Evolutionary conservation across 1,139 yeast species (phyloP), one percentile per base, ranked within the genome.

Genomic region (Pneumocystis oryctolagi): DNA sequence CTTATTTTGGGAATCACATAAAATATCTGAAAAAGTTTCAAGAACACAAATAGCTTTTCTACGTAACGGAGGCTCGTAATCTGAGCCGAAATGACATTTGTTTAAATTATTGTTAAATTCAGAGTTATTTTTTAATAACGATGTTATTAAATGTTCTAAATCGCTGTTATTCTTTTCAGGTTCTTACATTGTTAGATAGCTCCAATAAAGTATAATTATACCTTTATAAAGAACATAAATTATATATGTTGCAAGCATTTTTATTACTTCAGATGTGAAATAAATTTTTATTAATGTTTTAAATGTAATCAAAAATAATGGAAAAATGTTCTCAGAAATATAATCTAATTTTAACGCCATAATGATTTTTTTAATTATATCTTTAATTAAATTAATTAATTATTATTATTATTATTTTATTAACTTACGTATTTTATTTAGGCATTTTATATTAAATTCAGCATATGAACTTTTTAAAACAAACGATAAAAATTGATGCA

Each of bases 401-500:
- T n/a, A n/a, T 5, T 12, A 47, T 1, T 25, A 34, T 25, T 42
- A 25, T 25, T 47, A 25, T 25, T 25, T 47, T 47, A 28, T 5
- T 47, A 25, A 47, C 55, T 47, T 25, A 47, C 55, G 80, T 80
- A 84, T 76, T 62, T 79, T 80, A 34, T 75, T 75, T 34, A 87
- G 71, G 65, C 83, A 82, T 58, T 73, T 69, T 1, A 75, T 70
- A 69, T 87, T 87, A 70, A 77, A 80, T 0, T 75, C 70, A 28
- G 73, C 74, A 69, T 77, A 80, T 65, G 76, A 79, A 59, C 87
- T 82, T 28, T 78, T 76, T 30, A 55, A 32, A 12, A 66, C 65
- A 65, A 87, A 77, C 0, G 79, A 79, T 1, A 79, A 78, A 61
- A 85, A 76, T 66, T 86, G 90, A 63, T 78, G 79, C 4, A 84